A percentile compares a stretch with the other conserved stretches of the same genome.
phyloP scores from a whole-genome alignment of 208 protist species.

The Acanthamoeba comandoni region DNA sequence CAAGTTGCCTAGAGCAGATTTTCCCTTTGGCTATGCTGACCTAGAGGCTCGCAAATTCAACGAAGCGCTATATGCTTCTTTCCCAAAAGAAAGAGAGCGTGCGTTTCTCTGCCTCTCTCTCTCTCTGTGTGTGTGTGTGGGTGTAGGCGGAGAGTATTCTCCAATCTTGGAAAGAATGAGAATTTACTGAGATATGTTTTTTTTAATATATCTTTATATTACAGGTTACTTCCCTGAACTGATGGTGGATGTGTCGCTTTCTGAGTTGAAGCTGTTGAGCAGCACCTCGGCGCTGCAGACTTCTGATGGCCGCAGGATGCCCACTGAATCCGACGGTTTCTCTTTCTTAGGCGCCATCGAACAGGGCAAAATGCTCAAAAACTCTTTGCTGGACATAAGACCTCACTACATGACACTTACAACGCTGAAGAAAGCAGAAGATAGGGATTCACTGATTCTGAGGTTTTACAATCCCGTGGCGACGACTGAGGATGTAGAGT shows the following conservation, averaged over 20 bases:
- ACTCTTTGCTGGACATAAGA: constrained; percentile 42
- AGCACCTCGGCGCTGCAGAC: not conserved
- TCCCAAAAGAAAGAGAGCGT: no score
- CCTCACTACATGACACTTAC: constrained; percentile 35
- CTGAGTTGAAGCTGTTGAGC: constrained; percentile 1
- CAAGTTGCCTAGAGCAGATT: constrained; percentile 5
- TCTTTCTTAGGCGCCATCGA: not conserved
- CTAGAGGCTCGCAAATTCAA: constrained; percentile 68
- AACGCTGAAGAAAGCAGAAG: constrained; percentile 62
- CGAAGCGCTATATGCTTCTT: no score
- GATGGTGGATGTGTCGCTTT: constrained; percentile 27
- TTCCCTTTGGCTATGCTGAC: constrained; percentile 15
- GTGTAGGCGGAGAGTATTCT: no score
- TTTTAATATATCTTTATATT: no score
- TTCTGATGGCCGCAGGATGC: constrained; percentile 7
- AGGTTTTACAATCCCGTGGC: constrained; percentile 66
- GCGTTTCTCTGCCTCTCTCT: no score
- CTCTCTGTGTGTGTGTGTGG: no score
- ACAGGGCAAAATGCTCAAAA: not conserved
- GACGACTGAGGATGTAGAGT: constrained; percentile 28
- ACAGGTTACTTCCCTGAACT: constrained; percentile 30
- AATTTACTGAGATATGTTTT: no score
- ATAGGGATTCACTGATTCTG: constrained; percentile 45
- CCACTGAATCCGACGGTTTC: not conserved
- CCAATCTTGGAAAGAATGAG: no score